Evolutionary conservation across 2,329 filamentous ascomycete species (phyloP).

Genomic region (Teratosphaeria pseudoeucalypti): DNA sequence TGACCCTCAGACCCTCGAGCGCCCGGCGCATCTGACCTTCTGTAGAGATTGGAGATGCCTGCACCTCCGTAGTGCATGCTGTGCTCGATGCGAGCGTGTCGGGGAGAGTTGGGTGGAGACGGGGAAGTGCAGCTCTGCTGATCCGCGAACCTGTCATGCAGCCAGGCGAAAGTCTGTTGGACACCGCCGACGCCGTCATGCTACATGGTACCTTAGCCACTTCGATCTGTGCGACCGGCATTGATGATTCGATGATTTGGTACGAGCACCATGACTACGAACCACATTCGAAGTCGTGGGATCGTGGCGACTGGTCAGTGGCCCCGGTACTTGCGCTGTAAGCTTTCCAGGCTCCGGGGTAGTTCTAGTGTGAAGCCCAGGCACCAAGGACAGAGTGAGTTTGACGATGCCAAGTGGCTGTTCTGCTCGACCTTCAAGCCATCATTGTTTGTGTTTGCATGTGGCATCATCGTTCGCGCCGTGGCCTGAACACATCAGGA

Average conservation of each 20-base stretch:
- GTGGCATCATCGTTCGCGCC: no score
- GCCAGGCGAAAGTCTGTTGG: background rate
- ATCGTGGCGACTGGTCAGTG: background rate
- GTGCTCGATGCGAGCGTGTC: background rate
- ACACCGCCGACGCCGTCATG: background rate
- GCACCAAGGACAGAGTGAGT: background rate
- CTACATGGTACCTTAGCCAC: background rate
- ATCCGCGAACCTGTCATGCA: background rate
- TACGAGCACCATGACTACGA: background rate
- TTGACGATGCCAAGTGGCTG: background rate
- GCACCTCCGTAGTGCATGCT: background rate
- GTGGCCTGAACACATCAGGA: background rate
- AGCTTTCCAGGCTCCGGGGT: background rate
- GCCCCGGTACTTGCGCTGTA: background rate
- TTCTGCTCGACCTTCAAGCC: background rate
- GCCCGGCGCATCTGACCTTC: background rate
- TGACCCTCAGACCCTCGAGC: background rate
- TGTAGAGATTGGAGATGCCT: no score
- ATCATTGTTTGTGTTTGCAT: no score
- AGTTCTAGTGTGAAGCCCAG: background rate
- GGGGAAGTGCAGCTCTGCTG: background rate
- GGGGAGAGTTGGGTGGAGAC: background rate
- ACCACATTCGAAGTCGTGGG: background rate
- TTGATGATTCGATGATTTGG: background rate
- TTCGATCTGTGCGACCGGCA: background rate